Conservation (phyloP, 2,329 filamentous ascomycete species). For the Xylaria sp. region DNA sequence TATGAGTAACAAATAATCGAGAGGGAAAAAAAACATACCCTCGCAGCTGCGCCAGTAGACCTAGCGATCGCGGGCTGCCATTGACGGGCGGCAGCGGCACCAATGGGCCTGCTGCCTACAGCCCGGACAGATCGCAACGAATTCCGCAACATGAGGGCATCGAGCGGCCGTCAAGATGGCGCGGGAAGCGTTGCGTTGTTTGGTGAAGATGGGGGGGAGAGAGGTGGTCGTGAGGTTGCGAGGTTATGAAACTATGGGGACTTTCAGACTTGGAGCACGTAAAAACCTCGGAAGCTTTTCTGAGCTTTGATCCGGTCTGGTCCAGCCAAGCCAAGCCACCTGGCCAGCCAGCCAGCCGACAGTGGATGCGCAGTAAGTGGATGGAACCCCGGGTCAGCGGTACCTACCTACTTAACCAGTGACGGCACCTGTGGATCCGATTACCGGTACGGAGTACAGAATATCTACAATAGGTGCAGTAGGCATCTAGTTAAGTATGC, state of each 20-base stretch:
- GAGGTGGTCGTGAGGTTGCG: conserved; percentile 36
- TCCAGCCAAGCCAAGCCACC: conserved; percentile 25
- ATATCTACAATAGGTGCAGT: no score
- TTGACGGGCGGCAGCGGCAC: conserved; percentile 67
- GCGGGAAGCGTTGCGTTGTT: conserved; percentile 42
- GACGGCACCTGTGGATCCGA: conserved; percentile 32
- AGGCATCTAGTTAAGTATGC: no score
- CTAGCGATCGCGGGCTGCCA: conserved; percentile 62
- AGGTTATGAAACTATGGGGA: conserved; percentile 39
- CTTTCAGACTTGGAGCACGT: conserved; percentile 41
- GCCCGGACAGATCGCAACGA: conserved; percentile 73
- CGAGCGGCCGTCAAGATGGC: conserved; percentile 47
- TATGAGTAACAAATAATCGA: neutral
- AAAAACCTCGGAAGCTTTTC: conserved; percentile 38
- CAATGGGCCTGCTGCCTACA: conserved; percentile 65
- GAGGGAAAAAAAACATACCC: conserved; percentile 51
- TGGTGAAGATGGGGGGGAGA: conserved; percentile 20
- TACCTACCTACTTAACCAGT: no score
- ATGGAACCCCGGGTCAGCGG: conserved; percentile 22
- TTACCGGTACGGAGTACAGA: neutral
- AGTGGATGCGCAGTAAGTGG: neutral
- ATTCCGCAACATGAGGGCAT: conserved; percentile 75
- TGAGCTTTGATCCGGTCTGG: conserved; percentile 32
- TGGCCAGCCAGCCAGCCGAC: neutral
- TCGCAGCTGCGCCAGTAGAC: conserved; percentile 52